Evolutionary conservation across 129 eudicot species (phyloP).

Genomic region (Chrysanthemum lavandulifolium): DNA sequence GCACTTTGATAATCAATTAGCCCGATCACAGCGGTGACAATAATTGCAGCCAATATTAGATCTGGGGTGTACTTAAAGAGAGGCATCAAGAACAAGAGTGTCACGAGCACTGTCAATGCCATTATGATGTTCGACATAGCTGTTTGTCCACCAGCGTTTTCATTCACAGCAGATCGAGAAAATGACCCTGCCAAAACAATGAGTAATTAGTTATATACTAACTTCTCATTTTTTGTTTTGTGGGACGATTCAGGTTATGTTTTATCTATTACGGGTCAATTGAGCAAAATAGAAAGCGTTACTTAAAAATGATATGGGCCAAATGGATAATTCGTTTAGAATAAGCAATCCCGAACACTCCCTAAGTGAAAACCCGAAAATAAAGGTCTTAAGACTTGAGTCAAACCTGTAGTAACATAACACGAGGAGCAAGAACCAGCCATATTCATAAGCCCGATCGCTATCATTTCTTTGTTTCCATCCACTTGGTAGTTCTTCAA

Average conservation of each 20-base stretch:
- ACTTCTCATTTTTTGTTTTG: neutral
- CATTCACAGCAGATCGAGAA: slow-evolving; percentile 61
- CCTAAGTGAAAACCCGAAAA: neutral
- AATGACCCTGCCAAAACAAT: slow-evolving; percentile 28
- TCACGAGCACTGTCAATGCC: slow-evolving; percentile 69
- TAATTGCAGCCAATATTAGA: slow-evolving; percentile 18
- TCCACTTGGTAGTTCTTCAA: slow-evolving; percentile 83
- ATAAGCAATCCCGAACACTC: too few species aligned
- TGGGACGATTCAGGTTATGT: neutral
- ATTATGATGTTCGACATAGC: slow-evolving; percentile 70
- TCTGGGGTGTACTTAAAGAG: slow-evolving; percentile 66
- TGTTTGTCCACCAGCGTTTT: slow-evolving; percentile 65
- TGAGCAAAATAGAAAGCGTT: too few species aligned
- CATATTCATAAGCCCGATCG: slow-evolving; percentile 88
- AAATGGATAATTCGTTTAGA: neutral
- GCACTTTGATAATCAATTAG: slow-evolving; percentile 46
- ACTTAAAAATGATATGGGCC: neutral
- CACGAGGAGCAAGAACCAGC: slow-evolving; percentile 92
- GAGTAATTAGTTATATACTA: neutral
- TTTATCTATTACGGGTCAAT: neutral
- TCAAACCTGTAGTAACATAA: slow-evolving; percentile 73
- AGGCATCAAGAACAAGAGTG: slow-evolving; percentile 67
- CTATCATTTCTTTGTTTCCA: slow-evolving; percentile 95
- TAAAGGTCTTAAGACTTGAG: neutral
- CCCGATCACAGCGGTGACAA: slow-evolving; percentile 8